Evolutionary conservation across 1,284 basidiomycete genomes (phyloP), one percentile per base, ranked within the genome.

Genomic region (Rugosomyces carneus): DNA sequence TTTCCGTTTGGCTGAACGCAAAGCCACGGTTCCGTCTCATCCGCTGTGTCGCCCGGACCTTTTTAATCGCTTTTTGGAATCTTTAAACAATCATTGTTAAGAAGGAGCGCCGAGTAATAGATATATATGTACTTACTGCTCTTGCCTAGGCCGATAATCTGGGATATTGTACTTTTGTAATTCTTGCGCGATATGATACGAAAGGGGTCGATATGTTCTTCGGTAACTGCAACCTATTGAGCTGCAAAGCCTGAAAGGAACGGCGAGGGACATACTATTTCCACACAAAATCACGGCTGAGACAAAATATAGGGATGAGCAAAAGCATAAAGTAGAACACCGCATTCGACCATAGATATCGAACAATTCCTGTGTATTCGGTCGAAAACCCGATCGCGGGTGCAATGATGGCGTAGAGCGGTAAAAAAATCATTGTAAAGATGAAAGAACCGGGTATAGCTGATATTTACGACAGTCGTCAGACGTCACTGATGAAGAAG

Each of bases 151-250:
- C 36, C 96, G 76, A 63, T 98, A 97, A 62, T 99, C 96, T 7
- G 93, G 93, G 51, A 97, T 84, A 63, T 97, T 96, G 72, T 96
- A 97, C 70, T 97, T 97, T 67, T 94, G 92, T 15, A 91, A 71
- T 66, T 99, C 96, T 62, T 99, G 95, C 0, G 95, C 93, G 54
- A 99, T 93, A 64, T 99, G 95, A 65, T 98, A 98, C 13, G 93
- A 84, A 39, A 83, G 76, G 0, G 96, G 96, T 52, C 71, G 69
- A 66, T 97, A 98, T 23, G 95, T 95, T 52, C 95, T 76, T 53
- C 84, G 82, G 63, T 95, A 96, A 63, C 90, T 93, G 59, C 8
- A 35, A 43, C 7, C 42, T 35, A 6, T 36, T 49, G 40, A 49
- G 23, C 24, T 53, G 53, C 24, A 50, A 45, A 35, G 10, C 26